These are phyloP conservation scores for Passalora sequoiae DNA, from an alignment of 2,329 filamentous ascomycete genomes.

Conservation along the genomic window DNA sequence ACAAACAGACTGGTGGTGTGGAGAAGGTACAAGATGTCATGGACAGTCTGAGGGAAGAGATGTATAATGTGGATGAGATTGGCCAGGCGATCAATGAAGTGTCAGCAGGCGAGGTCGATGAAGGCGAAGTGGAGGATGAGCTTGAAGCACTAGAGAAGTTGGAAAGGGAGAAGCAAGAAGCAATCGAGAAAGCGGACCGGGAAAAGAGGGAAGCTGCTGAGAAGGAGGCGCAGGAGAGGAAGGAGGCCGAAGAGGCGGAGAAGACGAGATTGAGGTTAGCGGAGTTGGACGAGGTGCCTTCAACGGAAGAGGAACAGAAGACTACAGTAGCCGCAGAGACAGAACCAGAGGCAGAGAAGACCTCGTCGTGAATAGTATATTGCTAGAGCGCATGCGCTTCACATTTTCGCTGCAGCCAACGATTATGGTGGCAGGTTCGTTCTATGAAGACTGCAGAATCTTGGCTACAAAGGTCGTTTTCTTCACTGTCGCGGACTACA, in stretches of 20 bases:
- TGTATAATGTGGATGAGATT: slow-evolving; percentile 77
- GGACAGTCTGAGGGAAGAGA: slow-evolving; percentile 69
- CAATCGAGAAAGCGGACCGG: slow-evolving; percentile 33
- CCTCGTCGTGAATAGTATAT: background rate
- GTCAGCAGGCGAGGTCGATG: slow-evolving; percentile 55
- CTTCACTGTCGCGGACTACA: too few relatives aligned
- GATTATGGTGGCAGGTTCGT: too few relatives aligned
- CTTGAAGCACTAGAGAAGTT: slow-evolving; percentile 69
- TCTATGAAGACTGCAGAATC: too few relatives aligned
- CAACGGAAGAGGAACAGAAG: slow-evolving; percentile 1
- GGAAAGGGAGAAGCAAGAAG: slow-evolving; percentile 46
- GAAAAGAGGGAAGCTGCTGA: slow-evolving; percentile 54
- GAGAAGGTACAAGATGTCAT: slow-evolving; percentile 72
- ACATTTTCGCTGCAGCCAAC: background rate
- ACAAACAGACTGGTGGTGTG: slow-evolving; percentile 69
- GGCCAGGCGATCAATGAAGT: slow-evolving; percentile 66
- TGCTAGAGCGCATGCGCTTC: background rate
- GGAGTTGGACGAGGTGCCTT: slow-evolving; percentile 21
- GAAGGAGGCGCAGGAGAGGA: slow-evolving; percentile 37
- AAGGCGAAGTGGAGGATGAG: slow-evolving; percentile 61
- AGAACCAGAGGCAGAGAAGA: background rate
- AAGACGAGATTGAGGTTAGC: slow-evolving; percentile 38
- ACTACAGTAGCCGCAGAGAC: background rate
- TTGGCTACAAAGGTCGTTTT: too few relatives aligned
- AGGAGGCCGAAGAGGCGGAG: slow-evolving; percentile 53